Conservation (phyloP, 176 grass and related monocot genomes). For the Oryza glumipatula region DNA sequence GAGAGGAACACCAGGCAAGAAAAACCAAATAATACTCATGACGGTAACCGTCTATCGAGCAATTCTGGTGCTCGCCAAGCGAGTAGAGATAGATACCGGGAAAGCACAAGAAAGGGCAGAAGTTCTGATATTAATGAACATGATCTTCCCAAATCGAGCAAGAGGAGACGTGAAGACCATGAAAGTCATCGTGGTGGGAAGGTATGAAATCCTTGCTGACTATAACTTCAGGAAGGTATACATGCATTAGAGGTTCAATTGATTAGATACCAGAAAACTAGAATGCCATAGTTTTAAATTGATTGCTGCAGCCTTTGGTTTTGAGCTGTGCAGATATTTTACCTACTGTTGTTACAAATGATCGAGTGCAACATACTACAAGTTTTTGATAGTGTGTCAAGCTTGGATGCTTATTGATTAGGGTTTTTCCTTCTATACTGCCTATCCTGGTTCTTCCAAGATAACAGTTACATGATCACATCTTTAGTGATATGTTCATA, state of each 20-base stretch:
- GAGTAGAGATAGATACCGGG: conserved; percentile 72
- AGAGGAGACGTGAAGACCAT: conserved; percentile 79
- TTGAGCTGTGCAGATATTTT: conserved; percentile 14
- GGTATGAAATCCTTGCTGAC: conserved; percentile 66
- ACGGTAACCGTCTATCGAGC: conserved; percentile 58
- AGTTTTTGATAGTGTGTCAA: not conserved
- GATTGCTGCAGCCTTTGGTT: not conserved
- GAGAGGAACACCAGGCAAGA: conserved; percentile 83
- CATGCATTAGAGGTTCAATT: conserved; percentile 28
- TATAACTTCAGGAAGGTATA: conserved; percentile 29
- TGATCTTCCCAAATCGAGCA: conserved; percentile 62
- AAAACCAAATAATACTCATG: conserved; percentile 48
- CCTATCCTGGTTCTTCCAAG: conserved; percentile 4
- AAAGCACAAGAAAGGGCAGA: conserved; percentile 72
- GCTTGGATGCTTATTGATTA: conserved; percentile 25
- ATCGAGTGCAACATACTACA: conserved; percentile 8
- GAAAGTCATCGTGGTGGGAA: conserved; percentile 62
- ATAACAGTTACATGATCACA: conserved; percentile 2
- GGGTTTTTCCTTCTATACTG: not conserved
- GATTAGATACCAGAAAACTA: conserved; percentile 17
- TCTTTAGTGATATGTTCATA: conserved; percentile 22
- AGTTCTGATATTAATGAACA: conserved; percentile 56
- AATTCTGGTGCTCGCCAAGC: conserved; percentile 61
- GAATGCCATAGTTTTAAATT: conserved; percentile 19
- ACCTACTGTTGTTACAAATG: conserved; percentile 10